Evolutionary conservation across 306 rosid genomes (phyloP).

Genomic region (Betula pendula): DNA sequence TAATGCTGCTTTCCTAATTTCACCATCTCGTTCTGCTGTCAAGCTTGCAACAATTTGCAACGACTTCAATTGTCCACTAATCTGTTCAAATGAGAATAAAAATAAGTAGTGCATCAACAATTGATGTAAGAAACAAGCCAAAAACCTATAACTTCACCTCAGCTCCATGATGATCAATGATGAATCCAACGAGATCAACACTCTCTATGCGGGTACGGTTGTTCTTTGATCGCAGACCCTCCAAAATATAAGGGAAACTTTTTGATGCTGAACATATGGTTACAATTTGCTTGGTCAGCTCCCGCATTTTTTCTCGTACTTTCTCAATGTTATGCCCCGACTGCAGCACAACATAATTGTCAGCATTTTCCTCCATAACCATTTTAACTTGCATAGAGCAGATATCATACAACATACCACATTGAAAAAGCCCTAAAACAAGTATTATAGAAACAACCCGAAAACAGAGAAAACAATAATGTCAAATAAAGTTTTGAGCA

Average conservation of each 20-base stretch:
- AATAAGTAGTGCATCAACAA: not conserved
- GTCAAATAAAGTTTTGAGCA: not conserved
- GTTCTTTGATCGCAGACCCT: constrained; percentile 97
- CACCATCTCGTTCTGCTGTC: constrained; percentile 97
- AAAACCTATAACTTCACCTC: constrained; percentile 55
- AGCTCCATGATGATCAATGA: constrained; percentile 79
- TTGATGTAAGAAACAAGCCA: not conserved
- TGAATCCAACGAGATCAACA: constrained; percentile 87
- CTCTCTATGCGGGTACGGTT: constrained; percentile 94
- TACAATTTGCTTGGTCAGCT: constrained; percentile 82
- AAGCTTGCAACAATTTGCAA: constrained; percentile 94
- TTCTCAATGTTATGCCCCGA: constrained; percentile 95
- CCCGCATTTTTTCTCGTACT: constrained; percentile 93
- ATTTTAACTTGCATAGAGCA: not conserved
- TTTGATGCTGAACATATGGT: constrained; percentile 71
- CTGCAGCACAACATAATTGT: constrained; percentile 52
- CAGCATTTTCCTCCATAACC: constrained; percentile 1
- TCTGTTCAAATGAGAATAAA: constrained; percentile 46
- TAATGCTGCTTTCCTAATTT: constrained; percentile 92
- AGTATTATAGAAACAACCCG: not conserved
- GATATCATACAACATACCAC: not conserved
- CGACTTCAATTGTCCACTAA: constrained; percentile 87
- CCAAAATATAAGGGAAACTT: constrained; percentile 88
- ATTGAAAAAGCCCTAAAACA: not conserved
- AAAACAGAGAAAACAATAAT: not conserved